phyloP scores from a whole-genome alignment of 768 basidiomycete species.

The Dentipellis sp. region DNA sequence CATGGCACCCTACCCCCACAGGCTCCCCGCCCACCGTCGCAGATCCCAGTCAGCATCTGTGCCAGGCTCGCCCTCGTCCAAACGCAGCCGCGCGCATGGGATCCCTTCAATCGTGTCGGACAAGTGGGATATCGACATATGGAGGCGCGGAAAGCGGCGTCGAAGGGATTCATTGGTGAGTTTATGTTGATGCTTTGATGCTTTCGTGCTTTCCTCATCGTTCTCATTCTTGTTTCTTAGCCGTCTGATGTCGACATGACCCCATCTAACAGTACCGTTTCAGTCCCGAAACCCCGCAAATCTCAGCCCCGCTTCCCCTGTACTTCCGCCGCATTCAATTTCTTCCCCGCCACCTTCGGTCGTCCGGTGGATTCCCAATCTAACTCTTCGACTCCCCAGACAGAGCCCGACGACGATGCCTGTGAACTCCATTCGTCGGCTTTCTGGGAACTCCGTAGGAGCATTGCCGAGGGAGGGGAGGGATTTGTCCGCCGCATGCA shows the following conservation, averaged over 20 bases:
- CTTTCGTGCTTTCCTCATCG: background rate
- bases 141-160: conserved; percentile 46
- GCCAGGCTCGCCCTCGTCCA: conserved; percentile 36
- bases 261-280: background rate
- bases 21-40: conserved; percentile 22
- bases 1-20: conserved; percentile 47
- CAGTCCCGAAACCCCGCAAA: conserved; percentile 2
- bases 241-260: background rate
- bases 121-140: conserved; percentile 44
- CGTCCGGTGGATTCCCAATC: conserved; percentile 5
- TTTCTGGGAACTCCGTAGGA: conserved; percentile 55
- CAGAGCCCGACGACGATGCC: conserved; percentile 21
- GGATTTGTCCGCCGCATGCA: conserved; percentile 66
- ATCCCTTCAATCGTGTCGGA: conserved; percentile 23
- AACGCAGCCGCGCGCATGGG: conserved; percentile 30
- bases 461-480: conserved; percentile 55
- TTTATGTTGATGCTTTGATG: background rate
- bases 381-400: background rate
- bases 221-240: conserved; percentile 2
- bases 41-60: conserved; percentile 23
- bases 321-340: conserved; percentile 25
- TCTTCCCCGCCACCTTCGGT: conserved; percentile 18
- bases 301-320: conserved; percentile 13
- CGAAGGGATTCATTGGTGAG: conserved; percentile 41
- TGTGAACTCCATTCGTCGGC: conserved; percentile 48